A percentile compares a stretch with the other conserved stretches of the same genome.
phyloP scores from a whole-genome alignment of 2,329 filamentous ascomycete species.

The Cryoendolithus antarcticus region DNA sequence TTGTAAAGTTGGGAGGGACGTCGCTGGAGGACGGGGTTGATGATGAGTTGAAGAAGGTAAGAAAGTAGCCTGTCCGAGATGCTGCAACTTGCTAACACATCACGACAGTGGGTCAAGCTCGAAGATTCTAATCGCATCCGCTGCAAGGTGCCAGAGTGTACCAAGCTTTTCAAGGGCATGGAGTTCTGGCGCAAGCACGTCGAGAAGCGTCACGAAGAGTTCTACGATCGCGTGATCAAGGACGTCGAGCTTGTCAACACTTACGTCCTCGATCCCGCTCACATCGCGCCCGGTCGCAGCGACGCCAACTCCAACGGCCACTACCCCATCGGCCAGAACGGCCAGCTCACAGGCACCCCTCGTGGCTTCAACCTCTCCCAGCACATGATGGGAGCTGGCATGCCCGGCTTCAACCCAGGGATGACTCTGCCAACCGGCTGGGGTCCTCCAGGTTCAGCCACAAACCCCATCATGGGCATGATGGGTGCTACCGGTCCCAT shows the following conservation, averaged over 20 bases:
- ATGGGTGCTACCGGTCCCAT: slow-evolving; percentile 30
- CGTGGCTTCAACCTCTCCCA: slow-evolving; percentile 75
- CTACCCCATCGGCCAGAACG: slow-evolving; percentile 66
- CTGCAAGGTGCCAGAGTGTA: slow-evolving; percentile 91
- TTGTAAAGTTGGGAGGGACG: slow-evolving; percentile 84
- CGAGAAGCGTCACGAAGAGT: slow-evolving; percentile 87
- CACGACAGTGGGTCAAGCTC: slow-evolving; percentile 63
- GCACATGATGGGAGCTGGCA: slow-evolving; percentile 32
- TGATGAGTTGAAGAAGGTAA: slow-evolving; percentile 63
- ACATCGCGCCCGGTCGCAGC: slow-evolving; percentile 84
- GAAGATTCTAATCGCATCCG: slow-evolving; percentile 96
- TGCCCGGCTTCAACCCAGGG: slow-evolving; percentile 22
- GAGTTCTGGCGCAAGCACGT: slow-evolving; percentile 97
- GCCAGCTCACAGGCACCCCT: slow-evolving; percentile 63
- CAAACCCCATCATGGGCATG: slow-evolving; percentile 13
- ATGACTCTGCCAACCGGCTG: slow-evolving; percentile 36
- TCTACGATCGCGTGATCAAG: slow-evolving; percentile 65
- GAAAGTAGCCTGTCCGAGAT: not conserved
- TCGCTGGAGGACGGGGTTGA: slow-evolving; percentile 73
- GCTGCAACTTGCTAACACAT: slow-evolving; percentile 1
- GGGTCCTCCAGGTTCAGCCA: slow-evolving; percentile 42
- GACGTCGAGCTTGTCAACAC: slow-evolving; percentile 88
- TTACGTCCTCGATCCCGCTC: slow-evolving; percentile 86
- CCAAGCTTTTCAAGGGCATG: slow-evolving; percentile 93
- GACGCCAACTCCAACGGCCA: slow-evolving; percentile 94